Evolutionary conservation across 805 yeast species (phyloP), one percentile per base, ranked within the genome.

Genomic region (Pichia gijzeniarum): DNA sequence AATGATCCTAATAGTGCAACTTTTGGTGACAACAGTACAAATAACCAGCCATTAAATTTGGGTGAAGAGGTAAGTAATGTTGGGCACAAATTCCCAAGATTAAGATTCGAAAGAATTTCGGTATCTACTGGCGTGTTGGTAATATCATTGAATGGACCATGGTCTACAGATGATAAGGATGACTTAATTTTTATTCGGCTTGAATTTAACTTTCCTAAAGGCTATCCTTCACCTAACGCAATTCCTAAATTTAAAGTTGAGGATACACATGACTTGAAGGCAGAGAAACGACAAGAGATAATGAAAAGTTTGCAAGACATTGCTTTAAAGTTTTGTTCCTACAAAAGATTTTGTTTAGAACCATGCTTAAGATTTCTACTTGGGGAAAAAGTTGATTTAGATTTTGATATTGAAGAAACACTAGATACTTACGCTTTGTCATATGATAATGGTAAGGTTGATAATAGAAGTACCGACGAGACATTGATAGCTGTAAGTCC

Each of bases 1-100:
- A 60, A 57, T 53, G 62, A 58, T 38, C 67, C 71, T 0, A 63
- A 71, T 28, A 67, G 64, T 36, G 58, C 62, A 42, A 56, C 60
- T 1, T 62, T 67, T 41, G 68, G 66, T 19, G 69, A 64, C 17
- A 62, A 54, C 27, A 48, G 45, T 38, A 14, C 33, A 7, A 14
- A 14, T 13, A 44, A 45, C 28, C 67, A 64, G 51, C 76, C 80
- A 0, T 66, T 81, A 20, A 88, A 87, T 57, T 63, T 91, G 21
- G 96, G 96, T 6, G 96, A 90, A 62, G 99, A 91, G 62, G 89
- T 93, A 1, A 83, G 95, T 51, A 70, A 77, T 16, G 88, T 89
- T 6, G 95, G 96, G 2, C 89, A 83, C 54, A 86, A 85, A 54
- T 89, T 90, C 59, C 95, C 96, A 1, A 87, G 84, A 53, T 74